These are phyloP conservation scores for Neurospora sp. DNA, from an alignment of 495 filamentous ascomycete genomes.

Conservation along the genomic window DNA sequence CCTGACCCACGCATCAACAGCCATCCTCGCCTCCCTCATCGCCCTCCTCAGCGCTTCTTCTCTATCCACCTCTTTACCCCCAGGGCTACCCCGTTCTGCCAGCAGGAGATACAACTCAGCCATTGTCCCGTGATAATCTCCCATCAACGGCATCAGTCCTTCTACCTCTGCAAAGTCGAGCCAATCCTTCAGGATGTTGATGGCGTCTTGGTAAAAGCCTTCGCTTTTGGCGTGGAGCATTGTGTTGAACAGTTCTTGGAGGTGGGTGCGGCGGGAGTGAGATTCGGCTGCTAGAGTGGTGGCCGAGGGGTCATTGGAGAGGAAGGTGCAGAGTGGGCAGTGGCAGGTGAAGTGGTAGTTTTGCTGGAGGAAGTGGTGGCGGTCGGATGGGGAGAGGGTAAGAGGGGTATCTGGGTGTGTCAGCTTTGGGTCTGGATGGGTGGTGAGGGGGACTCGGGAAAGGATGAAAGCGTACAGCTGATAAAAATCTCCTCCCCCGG, in stretches of 20 bases:
- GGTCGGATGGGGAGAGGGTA: conserved; percentile 12
- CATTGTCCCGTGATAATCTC: conserved; percentile 29
- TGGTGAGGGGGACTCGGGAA: too few relatives aligned
- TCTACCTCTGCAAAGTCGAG: conserved; percentile 24
- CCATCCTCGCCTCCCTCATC: conserved; percentile 26
- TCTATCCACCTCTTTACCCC: neutral
- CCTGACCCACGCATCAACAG: conserved; percentile 25
- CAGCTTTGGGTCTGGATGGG: too few relatives aligned
- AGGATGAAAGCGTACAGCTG: conserved; percentile 19
- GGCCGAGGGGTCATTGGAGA: conserved; percentile 8
- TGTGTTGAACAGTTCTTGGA: conserved; percentile 21
- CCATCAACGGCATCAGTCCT: conserved; percentile 18
- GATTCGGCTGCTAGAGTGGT: conserved; percentile 15
- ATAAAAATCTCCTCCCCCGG: conserved; percentile 32
- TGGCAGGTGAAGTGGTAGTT: conserved; percentile 32
- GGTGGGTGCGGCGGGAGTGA: conserved; percentile 22
- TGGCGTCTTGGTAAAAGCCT: conserved; percentile 25
- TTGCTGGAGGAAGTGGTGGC: conserved; percentile 18
- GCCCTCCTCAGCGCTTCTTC: conserved; percentile 16
- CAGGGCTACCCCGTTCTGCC: conserved; percentile 18
- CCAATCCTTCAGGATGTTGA: conserved; percentile 24
- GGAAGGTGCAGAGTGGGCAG: conserved; percentile 29
- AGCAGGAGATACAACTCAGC: conserved; percentile 26
- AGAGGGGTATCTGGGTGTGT: conserved; percentile 22
- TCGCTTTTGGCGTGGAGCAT: conserved; percentile 22